Evolutionary conservation across 768 basidiomycete genomes (phyloP).

Genomic region (Mycena albidolilacea): DNA sequence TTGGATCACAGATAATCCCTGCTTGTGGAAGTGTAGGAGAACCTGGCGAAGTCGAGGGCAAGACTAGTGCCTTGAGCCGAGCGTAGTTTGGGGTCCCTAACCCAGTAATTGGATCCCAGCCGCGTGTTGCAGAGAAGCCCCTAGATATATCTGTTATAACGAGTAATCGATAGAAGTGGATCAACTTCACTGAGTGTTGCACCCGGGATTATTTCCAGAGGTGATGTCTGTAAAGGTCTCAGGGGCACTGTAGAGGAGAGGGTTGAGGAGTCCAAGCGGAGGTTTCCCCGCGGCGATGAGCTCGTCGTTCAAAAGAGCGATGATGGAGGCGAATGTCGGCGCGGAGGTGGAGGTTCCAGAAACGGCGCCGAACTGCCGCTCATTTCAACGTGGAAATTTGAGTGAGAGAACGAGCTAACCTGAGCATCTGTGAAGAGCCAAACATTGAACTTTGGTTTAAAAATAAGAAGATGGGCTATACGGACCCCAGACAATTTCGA

Average conservation of each 20-base stretch:
- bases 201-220: slow-evolving; percentile 41
- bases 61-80: too few relatives aligned
- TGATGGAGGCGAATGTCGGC: slow-evolving; percentile 60
- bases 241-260: slow-evolving; percentile 39
- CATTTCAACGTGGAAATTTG: too few relatives aligned
- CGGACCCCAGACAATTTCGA: too few relatives aligned
- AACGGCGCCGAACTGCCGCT: too few relatives aligned
- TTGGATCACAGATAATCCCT: too few relatives aligned
- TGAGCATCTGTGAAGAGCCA: too few relatives aligned
- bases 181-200: slow-evolving; percentile 20
- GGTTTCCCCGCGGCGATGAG: slow-evolving; percentile 24
- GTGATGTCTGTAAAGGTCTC: slow-evolving; percentile 52
- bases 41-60: too few relatives aligned
- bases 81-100: not conserved
- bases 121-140: not conserved
- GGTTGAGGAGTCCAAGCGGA: slow-evolving; percentile 32
- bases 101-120: not conserved
- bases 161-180: not conserved
- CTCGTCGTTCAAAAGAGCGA: slow-evolving; percentile 47
- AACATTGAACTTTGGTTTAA: too few relatives aligned
- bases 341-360: slow-evolving; percentile 60
- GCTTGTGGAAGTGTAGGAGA: too few relatives aligned
- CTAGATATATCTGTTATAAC: not conserved
- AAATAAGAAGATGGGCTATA: too few relatives aligned
- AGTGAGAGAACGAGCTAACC: too few relatives aligned